Evolutionary conservation across 441 rosid species (phyloP).

Genomic region (Corymbia citriodora): DNA sequence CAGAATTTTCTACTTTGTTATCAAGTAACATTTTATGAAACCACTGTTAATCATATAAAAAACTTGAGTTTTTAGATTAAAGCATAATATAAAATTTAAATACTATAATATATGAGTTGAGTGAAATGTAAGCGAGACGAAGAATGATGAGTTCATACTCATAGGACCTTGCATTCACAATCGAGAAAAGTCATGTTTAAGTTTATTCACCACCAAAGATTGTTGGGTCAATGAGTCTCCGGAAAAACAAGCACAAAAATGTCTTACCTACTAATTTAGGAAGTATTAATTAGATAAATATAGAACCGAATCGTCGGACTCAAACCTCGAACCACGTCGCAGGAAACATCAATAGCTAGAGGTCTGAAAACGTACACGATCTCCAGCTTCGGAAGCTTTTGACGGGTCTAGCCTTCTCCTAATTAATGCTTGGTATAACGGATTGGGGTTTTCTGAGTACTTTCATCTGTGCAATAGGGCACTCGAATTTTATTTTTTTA

Average conservation of each 20-base stretch:
- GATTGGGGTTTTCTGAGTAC: not conserved
- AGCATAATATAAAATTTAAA: not conserved
- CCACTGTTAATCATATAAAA: fast-evolving
- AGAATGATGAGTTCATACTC: not conserved
- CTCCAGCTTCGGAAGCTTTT: not conserved
- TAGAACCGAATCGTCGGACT: not conserved
- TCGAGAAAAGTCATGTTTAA: no score
- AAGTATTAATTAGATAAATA: not conserved
- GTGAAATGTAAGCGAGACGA: not conserved
- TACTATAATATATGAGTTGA: not conserved
- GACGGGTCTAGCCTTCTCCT: not conserved
- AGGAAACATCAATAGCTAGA: not conserved
- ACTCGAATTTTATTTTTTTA: not conserved
- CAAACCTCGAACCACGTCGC: not conserved
- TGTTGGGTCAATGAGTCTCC: not conserved
- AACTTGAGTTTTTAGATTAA: not conserved
- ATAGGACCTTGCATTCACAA: not conserved
- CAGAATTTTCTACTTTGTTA: fast-evolving
- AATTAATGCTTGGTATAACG: not conserved
- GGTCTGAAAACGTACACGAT: not conserved
- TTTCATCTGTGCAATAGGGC: not conserved
- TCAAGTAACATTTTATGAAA: not conserved
- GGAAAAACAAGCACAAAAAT: not conserved
- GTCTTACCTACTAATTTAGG: not conserved
- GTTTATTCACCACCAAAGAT: not conserved